phyloP scores from a whole-genome alignment of 495 filamentous ascomycete genomes.

The Talaromyces trachyspermus region DNA sequence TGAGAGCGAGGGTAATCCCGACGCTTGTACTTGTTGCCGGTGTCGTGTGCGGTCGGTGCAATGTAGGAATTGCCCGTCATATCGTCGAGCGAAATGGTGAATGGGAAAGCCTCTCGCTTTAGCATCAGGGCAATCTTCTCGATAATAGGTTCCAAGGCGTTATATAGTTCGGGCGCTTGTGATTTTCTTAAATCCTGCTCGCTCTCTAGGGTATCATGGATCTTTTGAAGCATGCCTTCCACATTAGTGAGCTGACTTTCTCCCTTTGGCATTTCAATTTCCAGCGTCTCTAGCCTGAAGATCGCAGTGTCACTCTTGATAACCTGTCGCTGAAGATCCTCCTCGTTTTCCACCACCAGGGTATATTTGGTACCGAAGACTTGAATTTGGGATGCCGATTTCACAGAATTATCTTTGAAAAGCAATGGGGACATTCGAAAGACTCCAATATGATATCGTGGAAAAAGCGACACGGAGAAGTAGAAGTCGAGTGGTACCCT shows the following conservation, averaged over 20 bases:
- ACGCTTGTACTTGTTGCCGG: slow-evolving; percentile 68
- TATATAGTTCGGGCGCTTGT: slow-evolving; percentile 63
- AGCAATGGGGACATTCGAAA: slow-evolving; percentile 84
- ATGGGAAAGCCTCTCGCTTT: slow-evolving; percentile 70
- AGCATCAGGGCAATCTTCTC: slow-evolving; percentile 64
- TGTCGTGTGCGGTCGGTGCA: slow-evolving; percentile 70
- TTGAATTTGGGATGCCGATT: slow-evolving; percentile 84
- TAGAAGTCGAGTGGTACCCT: slow-evolving; percentile 81
- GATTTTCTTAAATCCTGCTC: slow-evolving; percentile 70
- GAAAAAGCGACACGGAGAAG: slow-evolving; percentile 91
- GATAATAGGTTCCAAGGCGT: slow-evolving; percentile 68
- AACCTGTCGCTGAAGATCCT: slow-evolving; percentile 77
- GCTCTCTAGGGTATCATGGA: slow-evolving; percentile 65
- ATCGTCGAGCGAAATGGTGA: slow-evolving; percentile 79
- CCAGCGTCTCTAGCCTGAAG: slow-evolving; percentile 75
- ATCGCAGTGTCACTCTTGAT: slow-evolving; percentile 83
- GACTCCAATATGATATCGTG: slow-evolving; percentile 95
- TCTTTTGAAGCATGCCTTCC: slow-evolving; percentile 73
- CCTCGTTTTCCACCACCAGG: slow-evolving; percentile 57
- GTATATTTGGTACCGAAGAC: slow-evolving; percentile 76
- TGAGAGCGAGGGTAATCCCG: slow-evolving; percentile 72
- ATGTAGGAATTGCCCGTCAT: slow-evolving; percentile 97
- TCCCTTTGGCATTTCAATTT: slow-evolving; percentile 85
- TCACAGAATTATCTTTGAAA: slow-evolving; percentile 85
- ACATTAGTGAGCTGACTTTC: slow-evolving; percentile 85